Percentiles rank a stretch among this genome's conserved stretches.
phyloP scores from a whole-genome alignment of 2,329 filamentous ascomycete genomes.

The Chrysosporium queenslandicum region DNA sequence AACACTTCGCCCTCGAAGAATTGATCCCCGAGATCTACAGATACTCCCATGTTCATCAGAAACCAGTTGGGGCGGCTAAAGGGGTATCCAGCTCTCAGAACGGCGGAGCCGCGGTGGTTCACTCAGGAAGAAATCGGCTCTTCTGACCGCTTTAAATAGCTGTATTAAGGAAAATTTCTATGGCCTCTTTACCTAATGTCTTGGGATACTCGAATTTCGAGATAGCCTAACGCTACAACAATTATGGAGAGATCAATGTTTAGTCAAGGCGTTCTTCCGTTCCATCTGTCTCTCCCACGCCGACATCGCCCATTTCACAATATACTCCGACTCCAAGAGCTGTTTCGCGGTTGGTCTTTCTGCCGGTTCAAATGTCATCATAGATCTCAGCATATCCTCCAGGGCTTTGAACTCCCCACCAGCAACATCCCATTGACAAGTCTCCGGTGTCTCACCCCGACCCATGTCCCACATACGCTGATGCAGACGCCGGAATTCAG shows the following conservation, averaged over 20 bases:
- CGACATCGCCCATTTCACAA: conserved; percentile 20
- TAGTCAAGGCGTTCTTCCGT: not conserved
- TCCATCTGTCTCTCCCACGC: conserved; percentile 19
- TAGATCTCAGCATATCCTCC: conserved; percentile 19
- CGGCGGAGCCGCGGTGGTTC: no score
- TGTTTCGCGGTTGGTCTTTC: conserved; percentile 17
- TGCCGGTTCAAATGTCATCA: conserved; percentile 20
- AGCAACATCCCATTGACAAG: conserved; percentile 21
- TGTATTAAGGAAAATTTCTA: no score
- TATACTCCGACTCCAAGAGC: conserved; percentile 19
- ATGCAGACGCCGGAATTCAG: conserved; percentile 15
- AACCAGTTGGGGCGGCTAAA: no score
- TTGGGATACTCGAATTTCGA: no score
- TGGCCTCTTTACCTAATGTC: no score
- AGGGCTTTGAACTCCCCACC: conserved; percentile 19
- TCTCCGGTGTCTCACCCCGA: conserved; percentile 20
- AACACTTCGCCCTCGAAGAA: no score
- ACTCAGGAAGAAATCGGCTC: no score
- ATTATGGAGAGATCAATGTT: not conserved
- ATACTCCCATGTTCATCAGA: no score
- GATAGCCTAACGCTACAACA: no score
- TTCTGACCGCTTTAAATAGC: no score
- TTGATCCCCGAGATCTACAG: no score
- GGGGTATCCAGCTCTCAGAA: no score
- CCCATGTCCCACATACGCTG: conserved; percentile 20